Conservation (phyloP, 2,329 filamentous ascomycete species). For the Hypoxylon sp. region DNA sequence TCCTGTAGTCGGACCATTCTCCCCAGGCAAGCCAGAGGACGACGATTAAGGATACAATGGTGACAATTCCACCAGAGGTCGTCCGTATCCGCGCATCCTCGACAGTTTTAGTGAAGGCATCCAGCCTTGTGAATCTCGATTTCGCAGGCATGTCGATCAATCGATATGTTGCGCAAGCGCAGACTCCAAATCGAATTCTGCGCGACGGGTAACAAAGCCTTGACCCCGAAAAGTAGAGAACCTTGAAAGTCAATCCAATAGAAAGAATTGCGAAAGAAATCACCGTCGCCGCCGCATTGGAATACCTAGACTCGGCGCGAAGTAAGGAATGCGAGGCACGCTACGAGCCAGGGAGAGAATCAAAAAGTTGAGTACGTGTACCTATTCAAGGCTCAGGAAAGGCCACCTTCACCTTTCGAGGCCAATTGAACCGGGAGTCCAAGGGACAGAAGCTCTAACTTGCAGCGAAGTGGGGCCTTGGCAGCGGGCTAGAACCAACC, state of each 20-base stretch:
- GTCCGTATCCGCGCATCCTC: slow-evolving; percentile 97
- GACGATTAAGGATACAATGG: slow-evolving; percentile 88
- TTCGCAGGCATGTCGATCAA: slow-evolving; percentile 80
- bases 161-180: slow-evolving; percentile 31
- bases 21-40: slow-evolving; percentile 92
- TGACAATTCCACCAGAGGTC: slow-evolving; percentile 94
- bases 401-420: slow-evolving; percentile 52
- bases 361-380: slow-evolving; percentile 30
- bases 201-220: slow-evolving; percentile 29
- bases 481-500: slow-evolving; percentile 21
- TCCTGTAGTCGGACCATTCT: slow-evolving; percentile 95
- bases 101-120: slow-evolving; percentile 99
- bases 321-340: slow-evolving; percentile 34
- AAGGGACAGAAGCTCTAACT: slow-evolving; percentile 11
- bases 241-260: slow-evolving; percentile 28
- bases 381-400: slow-evolving; percentile 39
- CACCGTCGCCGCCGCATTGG: slow-evolving; percentile 51
- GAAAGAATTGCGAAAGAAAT: slow-evolving; percentile 29
- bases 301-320: slow-evolving; percentile 20
- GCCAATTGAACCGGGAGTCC: slow-evolving; percentile 25
- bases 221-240: slow-evolving; percentile 6
- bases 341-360: slow-evolving; percentile 9
- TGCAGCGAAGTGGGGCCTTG: slow-evolving; percentile 8
- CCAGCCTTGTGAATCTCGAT: slow-evolving; percentile 94
- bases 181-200: slow-evolving; percentile 25